phyloP scores from a whole-genome alignment of 2,329 filamentous ascomycete species.

The Hirsutella minnesotensis region DNA sequence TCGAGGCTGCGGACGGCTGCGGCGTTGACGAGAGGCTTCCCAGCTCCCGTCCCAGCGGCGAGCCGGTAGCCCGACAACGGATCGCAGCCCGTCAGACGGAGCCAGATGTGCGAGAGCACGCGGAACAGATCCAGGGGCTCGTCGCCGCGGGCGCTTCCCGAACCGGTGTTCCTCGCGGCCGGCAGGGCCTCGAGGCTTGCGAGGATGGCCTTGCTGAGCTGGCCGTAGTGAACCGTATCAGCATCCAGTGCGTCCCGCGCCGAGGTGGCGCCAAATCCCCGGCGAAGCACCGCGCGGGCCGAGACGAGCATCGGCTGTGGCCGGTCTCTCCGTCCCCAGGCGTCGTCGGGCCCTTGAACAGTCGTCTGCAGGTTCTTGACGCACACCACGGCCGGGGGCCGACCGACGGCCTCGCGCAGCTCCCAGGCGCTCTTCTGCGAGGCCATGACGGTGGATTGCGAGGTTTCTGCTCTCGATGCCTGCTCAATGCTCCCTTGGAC shows the following conservation, averaged over 20 bases:
- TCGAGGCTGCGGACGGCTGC: conserved; percentile 31
- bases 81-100: conserved; percentile 14
- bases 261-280: conserved; percentile 46
- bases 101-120: conserved; percentile 20
- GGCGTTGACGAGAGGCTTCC: conserved; percentile 17
- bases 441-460: conserved; percentile 7
- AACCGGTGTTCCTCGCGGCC: not conserved
- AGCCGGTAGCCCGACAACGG: conserved; percentile 7
- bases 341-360: conserved; percentile 48
- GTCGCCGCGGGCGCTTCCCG: not conserved
- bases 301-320: conserved; percentile 52
- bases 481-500: no score
- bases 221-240: conserved; percentile 70
- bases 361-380: conserved; percentile 50
- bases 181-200: conserved; percentile 25
- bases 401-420: conserved; percentile 13
- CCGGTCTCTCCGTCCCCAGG: conserved; percentile 50
- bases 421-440: conserved; percentile 12
- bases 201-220: conserved; percentile 54
- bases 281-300: conserved; percentile 42
- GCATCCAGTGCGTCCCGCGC: conserved; percentile 45
- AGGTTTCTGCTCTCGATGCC: not conserved
- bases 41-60: not conserved
- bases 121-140: conserved; percentile 10
- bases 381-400: conserved; percentile 35